Percentiles rank a stretch among this genome's conserved stretches.
Evolutionary conservation across 2,329 filamentous ascomycete genomes (phyloP).

Genomic region (Albifimbria verrucaria): DNA sequence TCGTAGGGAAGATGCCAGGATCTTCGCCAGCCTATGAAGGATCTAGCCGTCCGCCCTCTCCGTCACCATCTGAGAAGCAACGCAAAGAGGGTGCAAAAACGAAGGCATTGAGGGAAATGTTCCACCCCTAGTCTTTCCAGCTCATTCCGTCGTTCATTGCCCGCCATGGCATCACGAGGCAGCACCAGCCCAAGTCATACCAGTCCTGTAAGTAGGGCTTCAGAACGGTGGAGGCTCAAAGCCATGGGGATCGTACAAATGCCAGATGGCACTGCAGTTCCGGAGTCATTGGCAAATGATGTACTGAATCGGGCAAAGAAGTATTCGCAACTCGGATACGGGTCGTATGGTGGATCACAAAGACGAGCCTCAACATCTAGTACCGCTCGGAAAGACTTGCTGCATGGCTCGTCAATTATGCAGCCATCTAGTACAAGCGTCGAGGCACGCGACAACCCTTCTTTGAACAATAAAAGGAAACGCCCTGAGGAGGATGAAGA

Average conservation of each 20-base stretch:
- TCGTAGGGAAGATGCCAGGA: constrained; percentile 26
- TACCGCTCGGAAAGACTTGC: constrained; percentile 8
- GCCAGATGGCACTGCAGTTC: constrained; percentile 50
- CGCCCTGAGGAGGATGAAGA: constrained; percentile 23
- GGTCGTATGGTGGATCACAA: constrained; percentile 12
- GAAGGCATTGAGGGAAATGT: constrained; percentile 31
- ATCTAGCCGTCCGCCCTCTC: constrained; percentile 15
- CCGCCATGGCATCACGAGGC: constrained; percentile 27
- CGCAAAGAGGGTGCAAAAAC: constrained; percentile 31
- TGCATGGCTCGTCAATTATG: background rate
- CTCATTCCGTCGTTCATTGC: constrained; percentile 35
- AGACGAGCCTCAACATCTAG: constrained; percentile 22
- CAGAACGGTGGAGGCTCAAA: constrained; percentile 44
- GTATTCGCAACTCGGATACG: constrained; percentile 30
- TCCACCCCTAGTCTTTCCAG: constrained; percentile 22
- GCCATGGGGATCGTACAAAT: constrained; percentile 51
- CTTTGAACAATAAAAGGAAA: constrained; percentile 28
- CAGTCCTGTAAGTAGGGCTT: constrained; percentile 32
- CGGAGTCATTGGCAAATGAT: constrained; percentile 47
- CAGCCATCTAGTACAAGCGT: background rate
- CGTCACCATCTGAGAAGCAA: constrained; percentile 10
- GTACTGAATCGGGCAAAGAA: constrained; percentile 39
- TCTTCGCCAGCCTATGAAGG: constrained; percentile 16
- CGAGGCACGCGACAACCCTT: background rate
- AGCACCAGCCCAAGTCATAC: constrained; percentile 20